These are phyloP conservation scores for Pulveroboletus sp. DNA, from an alignment of 768 basidiomycete species.

Conservation along the genomic window DNA sequence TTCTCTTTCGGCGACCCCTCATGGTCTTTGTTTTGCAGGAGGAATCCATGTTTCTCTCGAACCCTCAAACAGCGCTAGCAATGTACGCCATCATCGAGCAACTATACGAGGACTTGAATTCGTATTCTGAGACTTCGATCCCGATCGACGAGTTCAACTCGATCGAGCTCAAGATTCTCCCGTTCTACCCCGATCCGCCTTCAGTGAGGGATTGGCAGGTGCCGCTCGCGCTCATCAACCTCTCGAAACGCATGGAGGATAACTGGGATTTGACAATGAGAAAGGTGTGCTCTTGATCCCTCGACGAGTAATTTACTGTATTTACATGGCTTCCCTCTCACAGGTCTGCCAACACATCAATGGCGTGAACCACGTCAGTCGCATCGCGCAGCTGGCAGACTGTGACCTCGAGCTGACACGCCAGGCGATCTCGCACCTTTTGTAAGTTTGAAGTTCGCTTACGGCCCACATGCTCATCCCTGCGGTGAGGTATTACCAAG, in stretches of 20 bases:
- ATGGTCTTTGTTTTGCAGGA: constrained; percentile 44
- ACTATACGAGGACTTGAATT: constrained; percentile 94
- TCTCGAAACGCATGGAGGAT: constrained; percentile 74
- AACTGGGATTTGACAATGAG: constrained; percentile 97
- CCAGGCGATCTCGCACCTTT: constrained; percentile 83
- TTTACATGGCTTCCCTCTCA: not conserved
- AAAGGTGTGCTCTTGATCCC: constrained; percentile 48
- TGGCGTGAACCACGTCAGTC: constrained; percentile 86
- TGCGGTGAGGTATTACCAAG: constrained; percentile 82
- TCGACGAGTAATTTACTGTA: not conserved
- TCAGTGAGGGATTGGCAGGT: constrained; percentile 93
- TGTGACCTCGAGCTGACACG: constrained; percentile 80
- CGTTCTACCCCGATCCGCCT: constrained; percentile 93
- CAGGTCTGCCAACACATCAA: constrained; percentile 77
- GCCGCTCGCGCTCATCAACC: constrained; percentile 82
- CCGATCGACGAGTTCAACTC: constrained; percentile 89
- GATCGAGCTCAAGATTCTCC: constrained; percentile 93
- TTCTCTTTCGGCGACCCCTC: not conserved
- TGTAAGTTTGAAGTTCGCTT: constrained; percentile 50
- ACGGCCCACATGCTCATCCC: constrained; percentile 2
- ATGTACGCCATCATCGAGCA: constrained; percentile 89
- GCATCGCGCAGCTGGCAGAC: constrained; percentile 88
- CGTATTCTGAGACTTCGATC: constrained; percentile 94
- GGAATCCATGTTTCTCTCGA: constrained; percentile 87
- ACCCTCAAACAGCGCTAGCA: constrained; percentile 57